A percentile compares a stretch with the other conserved stretches of the same genome.
Conservation (phyloP, 805 yeast genomes). For the Starmerella vaccinii region DNA sequence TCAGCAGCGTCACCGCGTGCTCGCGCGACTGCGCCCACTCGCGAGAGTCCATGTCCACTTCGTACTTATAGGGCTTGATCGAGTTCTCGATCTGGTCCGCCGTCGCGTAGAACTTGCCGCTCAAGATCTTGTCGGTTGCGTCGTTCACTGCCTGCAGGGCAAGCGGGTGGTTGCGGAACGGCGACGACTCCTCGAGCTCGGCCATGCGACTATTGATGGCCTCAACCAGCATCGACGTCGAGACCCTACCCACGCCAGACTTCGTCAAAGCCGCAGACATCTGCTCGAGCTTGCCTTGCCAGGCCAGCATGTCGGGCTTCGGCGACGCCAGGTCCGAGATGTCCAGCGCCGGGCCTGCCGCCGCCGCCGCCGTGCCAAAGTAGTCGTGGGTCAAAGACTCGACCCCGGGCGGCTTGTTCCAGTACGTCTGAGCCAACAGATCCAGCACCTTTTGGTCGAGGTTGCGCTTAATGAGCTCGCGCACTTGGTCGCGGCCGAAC, state of each 20-base stretch:
- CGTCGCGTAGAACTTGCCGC: conserved; percentile 71
- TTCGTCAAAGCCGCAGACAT: conserved; percentile 79
- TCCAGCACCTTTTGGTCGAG: conserved; percentile 85
- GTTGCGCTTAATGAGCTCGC: conserved; percentile 65
- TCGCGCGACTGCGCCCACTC: conserved; percentile 83
- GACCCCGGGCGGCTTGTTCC: conserved; percentile 54
- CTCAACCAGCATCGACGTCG: conserved; percentile 73
- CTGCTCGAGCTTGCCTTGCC: conserved; percentile 81
- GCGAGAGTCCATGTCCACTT: conserved; percentile 88
- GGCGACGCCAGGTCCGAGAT: conserved; percentile 45
- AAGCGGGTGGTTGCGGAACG: conserved; percentile 74
- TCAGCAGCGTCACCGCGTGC: conserved; percentile 59
- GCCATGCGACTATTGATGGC: conserved; percentile 70
- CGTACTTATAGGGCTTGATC: conserved; percentile 95
- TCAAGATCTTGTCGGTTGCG: conserved; percentile 72
- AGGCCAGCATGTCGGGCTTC: conserved; percentile 59
- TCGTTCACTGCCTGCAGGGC: conserved; percentile 72
- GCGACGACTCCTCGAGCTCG: conserved; percentile 60
- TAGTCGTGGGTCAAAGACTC: background rate
- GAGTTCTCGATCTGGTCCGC: conserved; percentile 98
- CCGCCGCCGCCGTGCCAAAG: background rate
- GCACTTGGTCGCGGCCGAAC: conserved; percentile 74
- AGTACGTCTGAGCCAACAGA: conserved; percentile 76
- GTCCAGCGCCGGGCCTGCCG: conserved; percentile 23
- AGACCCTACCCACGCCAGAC: conserved; percentile 83